Conservation (phyloP, 768 basidiomycete species). For the Podaxis sp. region DNA sequence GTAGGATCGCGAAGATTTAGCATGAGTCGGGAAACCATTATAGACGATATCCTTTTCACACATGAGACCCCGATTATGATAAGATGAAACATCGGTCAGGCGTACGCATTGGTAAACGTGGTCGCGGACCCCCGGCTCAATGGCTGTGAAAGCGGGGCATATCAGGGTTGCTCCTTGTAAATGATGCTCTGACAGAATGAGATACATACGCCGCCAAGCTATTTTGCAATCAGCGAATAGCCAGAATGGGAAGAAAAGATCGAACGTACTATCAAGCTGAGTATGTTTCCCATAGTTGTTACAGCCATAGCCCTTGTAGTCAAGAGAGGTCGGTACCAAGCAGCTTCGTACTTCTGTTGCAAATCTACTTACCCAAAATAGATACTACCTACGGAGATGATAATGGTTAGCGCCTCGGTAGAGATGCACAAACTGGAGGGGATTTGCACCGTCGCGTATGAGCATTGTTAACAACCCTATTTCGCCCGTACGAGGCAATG, state of each 20-base stretch:
- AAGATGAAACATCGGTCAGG: not conserved
- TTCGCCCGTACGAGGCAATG: slow-evolving; percentile 18
- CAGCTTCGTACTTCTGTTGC: not conserved
- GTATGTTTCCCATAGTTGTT: slow-evolving; percentile 16
- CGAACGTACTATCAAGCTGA: slow-evolving; percentile 17
- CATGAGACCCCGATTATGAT: not conserved
- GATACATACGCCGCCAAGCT: not conserved
- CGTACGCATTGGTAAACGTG: slow-evolving; percentile 29
- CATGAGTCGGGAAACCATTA: slow-evolving; percentile 23
- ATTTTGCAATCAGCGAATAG: not conserved
- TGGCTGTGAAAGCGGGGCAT: slow-evolving; percentile 15
- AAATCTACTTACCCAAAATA: slow-evolving; percentile 36
- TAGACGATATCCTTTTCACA: slow-evolving; percentile 19
- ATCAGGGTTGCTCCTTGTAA: not conserved
- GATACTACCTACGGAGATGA: slow-evolving; percentile 29
- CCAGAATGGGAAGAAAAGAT: not conserved
- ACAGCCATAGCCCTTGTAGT: not conserved
- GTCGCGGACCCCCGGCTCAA: slow-evolving; percentile 23
- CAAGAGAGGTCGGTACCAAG: slow-evolving; percentile 12
- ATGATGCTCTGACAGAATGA: not conserved
- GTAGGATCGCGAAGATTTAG: slow-evolving; percentile 27
- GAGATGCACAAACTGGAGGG: not conserved
- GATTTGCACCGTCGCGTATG: slow-evolving; percentile 38
- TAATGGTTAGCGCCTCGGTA: not conserved
- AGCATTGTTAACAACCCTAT: slow-evolving; percentile 28